Evolutionary conservation across 208 protist species (phyloP), one percentile per base, ranked within the genome.

Genomic region (Crithidia mellificae): DNA sequence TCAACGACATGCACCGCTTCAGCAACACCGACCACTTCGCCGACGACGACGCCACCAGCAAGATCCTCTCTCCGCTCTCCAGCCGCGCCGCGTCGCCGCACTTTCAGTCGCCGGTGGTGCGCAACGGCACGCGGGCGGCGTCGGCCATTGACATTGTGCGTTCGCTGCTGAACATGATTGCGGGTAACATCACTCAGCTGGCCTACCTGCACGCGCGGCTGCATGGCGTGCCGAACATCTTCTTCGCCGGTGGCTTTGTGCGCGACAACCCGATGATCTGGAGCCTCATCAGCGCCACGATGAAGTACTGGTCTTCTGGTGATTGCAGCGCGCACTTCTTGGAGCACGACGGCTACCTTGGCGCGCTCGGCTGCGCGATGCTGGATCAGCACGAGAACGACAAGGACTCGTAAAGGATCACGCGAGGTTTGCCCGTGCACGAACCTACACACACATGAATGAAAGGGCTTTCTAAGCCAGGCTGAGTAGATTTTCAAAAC

Each of bases 151-250:
- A 98, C 63, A 84, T 97, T 72, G 93, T 96, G 32, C 87, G 93
- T 9, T 95, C 85, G 2, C 68, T 98, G 29, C 80, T 98, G 32
- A 90, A 97, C 64, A 98, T 98, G 95, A 97, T 98, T 52, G 85
- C 95, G 15, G 91, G 95, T 83, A 99, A 99, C 68, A 90, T 99
- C 20, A 98, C 91, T 2, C 95, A 98, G 84, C 90, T 99, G 36
- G 92, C 96, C 0, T 98, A 98, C 78, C 81, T 99, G 22, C 96
- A 98, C 50, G 94, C 95, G 22, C 78, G 86, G 32, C 68, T 96
- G 55, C 91, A 98, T 51, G 85, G 83, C 49, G 75, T 98, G 14
- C 74, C 84, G 30, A 95, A 96, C 61, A 95, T 99, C 62, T 98
- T 98, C 80, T 99, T 99, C 72, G 85, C 90, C 20, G 96, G 93